Evolutionary conservation across 805 yeast species (phyloP), one percentile per base, ranked within the genome.

Genomic region (Ogataea parapolymorpha): DNA sequence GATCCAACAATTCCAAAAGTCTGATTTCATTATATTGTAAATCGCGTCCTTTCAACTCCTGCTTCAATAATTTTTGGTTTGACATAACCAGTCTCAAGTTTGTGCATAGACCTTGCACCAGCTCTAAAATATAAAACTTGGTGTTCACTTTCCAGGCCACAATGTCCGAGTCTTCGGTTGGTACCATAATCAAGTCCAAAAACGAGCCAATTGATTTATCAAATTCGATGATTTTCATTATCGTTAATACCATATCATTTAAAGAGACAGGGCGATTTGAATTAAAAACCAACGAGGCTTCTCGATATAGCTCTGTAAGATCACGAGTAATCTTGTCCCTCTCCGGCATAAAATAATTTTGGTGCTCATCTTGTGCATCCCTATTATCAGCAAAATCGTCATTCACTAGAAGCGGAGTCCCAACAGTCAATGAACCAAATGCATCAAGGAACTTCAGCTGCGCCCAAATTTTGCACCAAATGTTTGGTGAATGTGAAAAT

Each of bases 351-450:
- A 25, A 25, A 25, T 25, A 25, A 9, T 9, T 20, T 12, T 25
- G 14, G 10, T 14, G 28, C 14, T 20, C 23, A 15, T 25, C 13
- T 24, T 27, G 26, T 12, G 13, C 23, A 13, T 27, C 38, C 14
- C 28, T 37, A 25, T 41, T 27, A 28, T 49, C 54, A 23, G 51
- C 46, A 17, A 34, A 50, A 3, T 26, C 35, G 29, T 58, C 54
- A 39, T 48, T 46, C n/a, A 58, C 48, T 29, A 49, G 13, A 25
- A 53, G 32, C 7, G 58, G 54, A 2, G 39, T 27, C 1, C 63
- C 63, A 8, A 44, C 27, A 29, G 32, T 15, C 3, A 49, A 6
- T 2, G 62, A 44, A 8, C 32, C 22, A 9, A 37, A n/a, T 6
- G 57, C 47, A 38, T 58, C 63, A 15, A 35, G 5, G 13, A 45